Percentiles rank a stretch among this genome's conserved stretches.
phyloP scores from a whole-genome alignment of 2,329 filamentous ascomycete species.

The Nigrospora oryzae region DNA sequence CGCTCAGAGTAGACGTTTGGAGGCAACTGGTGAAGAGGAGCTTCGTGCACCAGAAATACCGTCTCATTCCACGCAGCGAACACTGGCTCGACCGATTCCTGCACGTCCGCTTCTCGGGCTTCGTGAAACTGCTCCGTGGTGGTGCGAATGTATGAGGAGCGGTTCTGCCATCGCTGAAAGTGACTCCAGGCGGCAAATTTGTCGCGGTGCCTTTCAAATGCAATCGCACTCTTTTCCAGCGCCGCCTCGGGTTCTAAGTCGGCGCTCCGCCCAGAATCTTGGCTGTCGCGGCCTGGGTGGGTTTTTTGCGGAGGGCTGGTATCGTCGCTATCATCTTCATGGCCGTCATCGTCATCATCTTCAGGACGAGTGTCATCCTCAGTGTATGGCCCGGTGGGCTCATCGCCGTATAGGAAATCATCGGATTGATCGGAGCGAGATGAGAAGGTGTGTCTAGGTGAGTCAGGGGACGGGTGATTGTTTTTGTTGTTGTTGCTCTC shows the following conservation, averaged over 20 bases:
- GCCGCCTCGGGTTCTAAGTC: constrained; percentile 5
- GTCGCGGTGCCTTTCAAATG: constrained; percentile 14
- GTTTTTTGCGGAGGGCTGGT: too few species aligned
- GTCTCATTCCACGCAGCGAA: constrained; percentile 16
- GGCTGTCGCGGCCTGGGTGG: too few species aligned
- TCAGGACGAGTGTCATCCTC: too few species aligned
- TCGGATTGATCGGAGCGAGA: too few species aligned
- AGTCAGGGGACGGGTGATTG: too few species aligned
- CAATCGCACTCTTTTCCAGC: constrained; percentile 13
- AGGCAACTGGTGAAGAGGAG: constrained; percentile 10
- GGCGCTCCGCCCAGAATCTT: too few species aligned
- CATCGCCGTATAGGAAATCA: too few species aligned
- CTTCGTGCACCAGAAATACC: constrained; percentile 11
- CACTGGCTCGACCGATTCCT: constrained; percentile 11
- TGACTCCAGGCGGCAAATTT: constrained; percentile 13
- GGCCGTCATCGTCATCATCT: too few species aligned
- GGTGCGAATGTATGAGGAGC: constrained; percentile 11
- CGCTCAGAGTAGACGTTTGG: constrained; percentile 20
- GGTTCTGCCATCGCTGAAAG: constrained; percentile 19
- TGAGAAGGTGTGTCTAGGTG: too few species aligned
- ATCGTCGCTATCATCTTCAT: too few species aligned
- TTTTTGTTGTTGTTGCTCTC: background rate
- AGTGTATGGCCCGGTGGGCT: too few species aligned
- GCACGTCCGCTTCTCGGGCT: constrained; percentile 13
- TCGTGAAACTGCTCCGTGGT: constrained; percentile 13